Evolutionary conservation across 768 basidiomycete species (phyloP).

Genomic region (Suillus subaureus): DNA sequence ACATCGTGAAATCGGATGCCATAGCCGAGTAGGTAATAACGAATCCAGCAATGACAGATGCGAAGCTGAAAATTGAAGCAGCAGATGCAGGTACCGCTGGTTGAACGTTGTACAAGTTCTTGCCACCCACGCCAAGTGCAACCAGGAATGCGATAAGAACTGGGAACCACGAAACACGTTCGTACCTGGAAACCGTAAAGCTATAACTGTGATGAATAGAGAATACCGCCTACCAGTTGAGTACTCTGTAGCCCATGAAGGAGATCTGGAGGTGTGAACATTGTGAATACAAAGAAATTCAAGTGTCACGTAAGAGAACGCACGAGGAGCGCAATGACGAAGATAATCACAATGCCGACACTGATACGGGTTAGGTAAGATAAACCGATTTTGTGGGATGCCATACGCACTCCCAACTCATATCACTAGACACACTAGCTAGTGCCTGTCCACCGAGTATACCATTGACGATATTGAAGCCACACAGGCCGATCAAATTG

Average conservation of each 20-base stretch:
- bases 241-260: slow-evolving; percentile 66
- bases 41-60: slow-evolving; percentile 72
- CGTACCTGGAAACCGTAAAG: slow-evolving; percentile 51
- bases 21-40: slow-evolving; percentile 63
- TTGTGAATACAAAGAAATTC: slow-evolving; percentile 8
- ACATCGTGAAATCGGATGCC: slow-evolving; percentile 76
- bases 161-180: slow-evolving; percentile 76
- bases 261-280: slow-evolving; percentile 44
- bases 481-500: slow-evolving; percentile 61
- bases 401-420: slow-evolving; percentile 52
- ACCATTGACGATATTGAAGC: slow-evolving; percentile 66
- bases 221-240: slow-evolving; percentile 49
- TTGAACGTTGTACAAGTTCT: slow-evolving; percentile 55
- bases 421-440: slow-evolving; percentile 51
- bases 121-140: slow-evolving; percentile 72
- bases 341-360: slow-evolving; percentile 82
- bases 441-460: slow-evolving; percentile 73
- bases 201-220: not conserved
- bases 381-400: slow-evolving; percentile 8
- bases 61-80: slow-evolving; percentile 60
- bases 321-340: slow-evolving; percentile 63
- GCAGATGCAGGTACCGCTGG: slow-evolving; percentile 57
- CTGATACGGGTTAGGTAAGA: slow-evolving; percentile 36
- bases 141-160: slow-evolving; percentile 74
- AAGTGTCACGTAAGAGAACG: slow-evolving; percentile 21